These are phyloP conservation scores for Meripilus lineatus DNA, from an alignment of 1,284 basidiomycete species.

Conservation along the genomic window DNA sequence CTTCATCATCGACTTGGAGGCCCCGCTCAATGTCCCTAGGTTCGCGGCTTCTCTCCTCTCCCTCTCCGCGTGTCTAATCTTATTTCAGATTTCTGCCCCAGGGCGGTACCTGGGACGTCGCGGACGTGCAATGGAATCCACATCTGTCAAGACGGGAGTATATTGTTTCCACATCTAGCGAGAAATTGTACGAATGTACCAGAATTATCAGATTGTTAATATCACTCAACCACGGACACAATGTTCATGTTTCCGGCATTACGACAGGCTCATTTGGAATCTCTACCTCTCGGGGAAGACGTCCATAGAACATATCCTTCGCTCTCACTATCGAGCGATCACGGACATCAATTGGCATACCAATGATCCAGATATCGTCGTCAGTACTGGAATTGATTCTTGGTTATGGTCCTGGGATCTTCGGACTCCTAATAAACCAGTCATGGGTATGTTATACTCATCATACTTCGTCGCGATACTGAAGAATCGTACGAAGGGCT, in stretches of 20 bases:
- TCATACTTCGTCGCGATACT: no score
- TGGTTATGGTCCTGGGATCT: conserved; percentile 92
- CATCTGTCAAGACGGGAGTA: conserved; percentile 82
- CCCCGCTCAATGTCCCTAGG: conserved; percentile 83
- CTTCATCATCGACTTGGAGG: conserved; percentile 94
- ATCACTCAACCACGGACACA: not conserved
- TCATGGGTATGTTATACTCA: conserved; percentile 45
- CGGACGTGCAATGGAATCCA: conserved; percentile 96
- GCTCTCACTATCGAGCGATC: conserved; percentile 87
- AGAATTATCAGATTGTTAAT: no score
- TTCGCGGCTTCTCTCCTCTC: conserved; percentile 45
- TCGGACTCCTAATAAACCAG: conserved; percentile 52
- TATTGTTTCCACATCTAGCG: conserved; percentile 92
- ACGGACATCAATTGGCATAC: conserved; percentile 97
- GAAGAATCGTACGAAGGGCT: conserved; percentile 38
- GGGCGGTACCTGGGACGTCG: conserved; percentile 95
- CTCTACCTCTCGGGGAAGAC: conserved; percentile 66
- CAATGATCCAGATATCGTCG: conserved; percentile 70
- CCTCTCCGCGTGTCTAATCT: conserved; percentile 52
- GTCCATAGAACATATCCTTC: conserved; percentile 76
- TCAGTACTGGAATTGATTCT: conserved; percentile 74
- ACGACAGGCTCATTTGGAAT: conserved; percentile 86
- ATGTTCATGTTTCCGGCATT: conserved; percentile 1
- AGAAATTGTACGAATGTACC: conserved; percentile 87
- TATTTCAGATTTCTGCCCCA: conserved; percentile 81